Conservation (phyloP, 306 rosid genomes). For the Glycyrrhiza uralensis region DNA sequence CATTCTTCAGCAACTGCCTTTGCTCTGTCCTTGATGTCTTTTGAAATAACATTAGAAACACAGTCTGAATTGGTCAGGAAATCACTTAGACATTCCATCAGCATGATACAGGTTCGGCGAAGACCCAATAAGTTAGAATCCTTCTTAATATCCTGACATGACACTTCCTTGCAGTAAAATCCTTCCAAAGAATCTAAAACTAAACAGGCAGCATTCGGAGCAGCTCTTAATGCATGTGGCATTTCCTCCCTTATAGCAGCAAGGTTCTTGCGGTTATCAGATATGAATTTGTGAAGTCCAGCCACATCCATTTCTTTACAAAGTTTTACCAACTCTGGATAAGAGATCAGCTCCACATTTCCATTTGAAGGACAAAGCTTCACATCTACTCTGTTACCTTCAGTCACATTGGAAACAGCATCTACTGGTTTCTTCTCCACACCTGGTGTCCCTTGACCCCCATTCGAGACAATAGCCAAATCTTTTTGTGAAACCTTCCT, state of each 20-base stretch:
- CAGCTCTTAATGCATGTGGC: slow-evolving; percentile 76
- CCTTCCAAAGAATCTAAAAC: slow-evolving; percentile 87
- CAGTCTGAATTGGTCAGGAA: slow-evolving; percentile 48
- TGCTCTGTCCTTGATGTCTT: slow-evolving; percentile 67
- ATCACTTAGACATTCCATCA: slow-evolving; percentile 92
- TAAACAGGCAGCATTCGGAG: slow-evolving; percentile 76
- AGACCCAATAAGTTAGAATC: slow-evolving; percentile 87
- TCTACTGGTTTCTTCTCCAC: slow-evolving; percentile 62
- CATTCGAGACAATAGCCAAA: slow-evolving; percentile 38
- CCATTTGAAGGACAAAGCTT: slow-evolving; percentile 44
- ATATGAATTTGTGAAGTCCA: slow-evolving; percentile 92
- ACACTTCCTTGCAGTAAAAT: slow-evolving; percentile 61
- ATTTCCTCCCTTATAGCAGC: slow-evolving; percentile 89
- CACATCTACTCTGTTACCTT: slow-evolving; percentile 39
- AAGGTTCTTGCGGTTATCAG: slow-evolving; percentile 92
- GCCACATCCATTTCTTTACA: slow-evolving; percentile 83
- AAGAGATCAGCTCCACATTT: slow-evolving; percentile 52
- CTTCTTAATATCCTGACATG: slow-evolving; percentile 78
- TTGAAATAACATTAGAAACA: slow-evolving; percentile 57
- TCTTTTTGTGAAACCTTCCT: slow-evolving; percentile 63
- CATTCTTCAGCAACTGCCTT: slow-evolving; percentile 79
- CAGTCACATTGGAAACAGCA: slow-evolving; percentile 45
- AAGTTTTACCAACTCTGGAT: slow-evolving; percentile 68
- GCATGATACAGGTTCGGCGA: slow-evolving; percentile 95
- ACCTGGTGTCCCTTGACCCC: slow-evolving; percentile 33